Evolutionary conservation across 306 rosid genomes (phyloP).

Genomic region (Malus asiatica): DNA sequence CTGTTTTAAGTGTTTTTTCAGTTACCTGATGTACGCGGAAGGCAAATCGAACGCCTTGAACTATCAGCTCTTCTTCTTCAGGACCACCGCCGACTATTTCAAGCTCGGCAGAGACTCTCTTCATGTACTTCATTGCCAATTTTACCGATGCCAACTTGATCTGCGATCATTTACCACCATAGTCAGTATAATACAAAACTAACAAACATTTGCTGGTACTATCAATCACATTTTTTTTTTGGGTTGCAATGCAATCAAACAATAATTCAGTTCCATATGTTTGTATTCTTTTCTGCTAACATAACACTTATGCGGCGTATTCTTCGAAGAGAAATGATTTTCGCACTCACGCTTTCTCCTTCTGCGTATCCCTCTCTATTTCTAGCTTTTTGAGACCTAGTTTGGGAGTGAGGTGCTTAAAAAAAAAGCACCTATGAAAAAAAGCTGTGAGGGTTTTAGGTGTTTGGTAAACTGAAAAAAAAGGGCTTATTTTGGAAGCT

Average conservation of each 20-base stretch:
- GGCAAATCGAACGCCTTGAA: slow-evolving; percentile 89
- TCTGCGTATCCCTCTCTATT: too few species aligned
- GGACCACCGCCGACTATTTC: slow-evolving; percentile 81
- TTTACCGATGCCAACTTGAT: slow-evolving; percentile 93
- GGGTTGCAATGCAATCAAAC: not conserved
- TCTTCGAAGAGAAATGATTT: not conserved
- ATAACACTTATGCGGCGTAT: not conserved
- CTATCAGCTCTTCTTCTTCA: slow-evolving; percentile 93
- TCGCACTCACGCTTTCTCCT: too few species aligned
- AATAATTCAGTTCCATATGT: not conserved
- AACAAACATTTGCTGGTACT: not conserved
- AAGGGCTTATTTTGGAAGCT: too few species aligned
- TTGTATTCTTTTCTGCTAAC: not conserved
- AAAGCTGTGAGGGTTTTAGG: too few species aligned
- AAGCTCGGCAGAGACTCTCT: slow-evolving; percentile 91
- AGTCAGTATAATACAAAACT: slow-evolving; percentile 20
- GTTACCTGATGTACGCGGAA: slow-evolving; percentile 97
- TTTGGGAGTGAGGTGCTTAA: too few species aligned
- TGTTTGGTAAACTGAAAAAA: too few species aligned
- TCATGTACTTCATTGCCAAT: slow-evolving; percentile 94
- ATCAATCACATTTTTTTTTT: slow-evolving; percentile 3
- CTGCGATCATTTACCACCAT: slow-evolving; percentile 27
- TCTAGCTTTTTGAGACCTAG: too few species aligned
- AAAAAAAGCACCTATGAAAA: too few species aligned
- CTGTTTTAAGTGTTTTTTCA: not conserved